phyloP scores from a whole-genome alignment of 371 early-diverging fungal species.

The Mucor circinelloides region DNA sequence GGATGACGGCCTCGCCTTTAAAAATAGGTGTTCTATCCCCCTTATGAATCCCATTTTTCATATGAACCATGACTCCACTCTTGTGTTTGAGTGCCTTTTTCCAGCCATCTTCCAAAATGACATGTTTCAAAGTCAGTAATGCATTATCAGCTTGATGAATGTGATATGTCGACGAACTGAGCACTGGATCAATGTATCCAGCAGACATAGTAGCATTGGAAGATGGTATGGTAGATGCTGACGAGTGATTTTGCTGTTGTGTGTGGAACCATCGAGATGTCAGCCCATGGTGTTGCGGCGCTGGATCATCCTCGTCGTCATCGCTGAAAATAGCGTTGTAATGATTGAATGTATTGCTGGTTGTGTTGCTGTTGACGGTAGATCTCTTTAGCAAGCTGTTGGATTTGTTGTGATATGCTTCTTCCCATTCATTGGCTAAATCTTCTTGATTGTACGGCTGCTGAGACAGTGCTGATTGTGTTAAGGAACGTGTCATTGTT shows the following conservation, averaged over 20 bases:
- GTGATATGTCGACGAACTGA: constrained; percentile 43
- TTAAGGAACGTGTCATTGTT: constrained; percentile 10
- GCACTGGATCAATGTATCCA: constrained; percentile 37
- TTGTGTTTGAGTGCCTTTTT: constrained; percentile 70
- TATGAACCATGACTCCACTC: constrained; percentile 71
- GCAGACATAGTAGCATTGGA: constrained; percentile 1
- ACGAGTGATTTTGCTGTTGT: neutral
- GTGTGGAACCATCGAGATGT: constrained; percentile 9
- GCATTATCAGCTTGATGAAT: constrained; percentile 52
- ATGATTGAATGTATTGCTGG: neutral
- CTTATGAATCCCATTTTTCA: constrained; percentile 47
- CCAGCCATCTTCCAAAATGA: constrained; percentile 58
- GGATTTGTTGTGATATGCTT: constrained; percentile 15
- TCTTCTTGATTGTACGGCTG: constrained; percentile 19
- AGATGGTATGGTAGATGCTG: neutral
- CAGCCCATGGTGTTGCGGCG: neutral
- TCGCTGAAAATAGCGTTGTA: constrained; percentile 48
- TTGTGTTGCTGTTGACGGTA: neutral
- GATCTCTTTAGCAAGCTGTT: neutral
- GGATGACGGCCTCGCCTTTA: constrained; percentile 66
- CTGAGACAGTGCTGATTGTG: neutral
- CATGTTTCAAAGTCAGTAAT: constrained; percentile 38
- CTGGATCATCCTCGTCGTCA: constrained; percentile 39
- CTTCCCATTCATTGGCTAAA: constrained; percentile 24
- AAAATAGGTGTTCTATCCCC: constrained; percentile 63